phyloP scores from a whole-genome alignment of 2,329 filamentous ascomycete genomes.

The Sporothrix brasiliensis region DNA sequence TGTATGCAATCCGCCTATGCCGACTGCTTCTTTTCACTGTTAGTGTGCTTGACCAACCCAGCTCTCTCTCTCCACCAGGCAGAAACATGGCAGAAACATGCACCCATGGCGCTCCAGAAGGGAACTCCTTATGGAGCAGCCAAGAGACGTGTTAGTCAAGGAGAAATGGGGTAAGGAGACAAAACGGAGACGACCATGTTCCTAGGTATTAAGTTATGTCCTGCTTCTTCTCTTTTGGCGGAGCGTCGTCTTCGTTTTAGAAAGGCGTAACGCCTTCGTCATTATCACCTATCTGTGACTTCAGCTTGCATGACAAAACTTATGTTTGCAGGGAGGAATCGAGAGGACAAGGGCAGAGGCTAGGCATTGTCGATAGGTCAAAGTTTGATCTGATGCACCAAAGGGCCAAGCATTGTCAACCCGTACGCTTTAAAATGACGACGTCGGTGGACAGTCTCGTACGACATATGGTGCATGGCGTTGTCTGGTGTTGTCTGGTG shows the following conservation, averaged over 20 bases:
- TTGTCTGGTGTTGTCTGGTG: constrained; percentile 1
- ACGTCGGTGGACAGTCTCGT: background rate
- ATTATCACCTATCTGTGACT: constrained; percentile 2
- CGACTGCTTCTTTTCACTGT: background rate
- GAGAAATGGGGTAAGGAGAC: background rate
- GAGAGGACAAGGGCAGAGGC: background rate
- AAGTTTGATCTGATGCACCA: constrained; percentile 10
- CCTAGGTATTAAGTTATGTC: background rate
- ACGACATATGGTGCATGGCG: background rate
- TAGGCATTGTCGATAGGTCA: background rate
- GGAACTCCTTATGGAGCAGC: constrained; percentile 4
- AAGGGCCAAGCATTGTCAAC: background rate
- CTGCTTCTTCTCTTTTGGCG: background rate
- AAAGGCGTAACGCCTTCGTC: constrained; percentile 14
- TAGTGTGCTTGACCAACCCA: background rate
- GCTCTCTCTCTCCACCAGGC: constrained; percentile 4
- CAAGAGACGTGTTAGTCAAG: background rate
- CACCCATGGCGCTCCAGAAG: constrained; percentile 2
- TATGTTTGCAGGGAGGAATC: background rate
- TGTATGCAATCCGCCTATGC: background rate
- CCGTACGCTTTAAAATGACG: background rate
- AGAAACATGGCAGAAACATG: constrained; percentile 20
- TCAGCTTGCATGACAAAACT: background rate
- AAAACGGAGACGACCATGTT: background rate
- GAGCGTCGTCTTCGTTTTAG: background rate